Evolutionary conservation across 768 basidiomycete species (phyloP).

Genomic region (Trametes meyenii): DNA sequence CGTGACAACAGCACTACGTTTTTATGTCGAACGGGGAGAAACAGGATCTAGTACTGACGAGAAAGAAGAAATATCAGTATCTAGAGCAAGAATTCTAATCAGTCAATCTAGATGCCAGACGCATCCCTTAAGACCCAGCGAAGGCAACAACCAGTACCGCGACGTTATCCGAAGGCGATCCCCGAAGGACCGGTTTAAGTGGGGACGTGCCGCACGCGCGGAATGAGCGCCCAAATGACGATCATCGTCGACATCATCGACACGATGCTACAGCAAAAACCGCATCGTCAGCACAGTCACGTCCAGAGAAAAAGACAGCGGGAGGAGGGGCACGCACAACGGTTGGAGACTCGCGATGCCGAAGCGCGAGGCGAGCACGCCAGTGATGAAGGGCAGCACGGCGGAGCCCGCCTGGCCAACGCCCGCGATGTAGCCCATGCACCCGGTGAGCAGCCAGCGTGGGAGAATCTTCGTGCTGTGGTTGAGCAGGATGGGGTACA

Average conservation of each 20-base stretch:
- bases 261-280: constrained; percentile 45
- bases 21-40: too few species aligned
- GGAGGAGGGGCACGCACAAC: constrained; percentile 45
- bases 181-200: neutral
- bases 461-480: constrained; percentile 70
- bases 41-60: too few species aligned
- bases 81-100: too few species aligned
- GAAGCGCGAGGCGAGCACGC: constrained; percentile 62
- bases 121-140: neutral
- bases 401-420: constrained; percentile 73
- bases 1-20: too few species aligned
- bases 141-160: neutral
- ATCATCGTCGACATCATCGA: constrained; percentile 64
- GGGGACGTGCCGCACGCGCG: constrained; percentile 31
- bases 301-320: neutral
- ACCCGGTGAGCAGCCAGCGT: constrained; percentile 62
- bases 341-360: constrained; percentile 66
- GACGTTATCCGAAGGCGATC: neutral
- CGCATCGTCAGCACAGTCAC: neutral
- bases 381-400: constrained; percentile 71
- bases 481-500: constrained; percentile 67
- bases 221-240: constrained; percentile 56
- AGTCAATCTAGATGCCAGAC: too few species aligned
- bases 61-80: too few species aligned
- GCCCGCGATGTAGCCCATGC: constrained; percentile 45